These are phyloP conservation scores for Pyricularia sp. DNA, from an alignment of 2,329 filamentous ascomycete species.

Conservation along the genomic window DNA sequence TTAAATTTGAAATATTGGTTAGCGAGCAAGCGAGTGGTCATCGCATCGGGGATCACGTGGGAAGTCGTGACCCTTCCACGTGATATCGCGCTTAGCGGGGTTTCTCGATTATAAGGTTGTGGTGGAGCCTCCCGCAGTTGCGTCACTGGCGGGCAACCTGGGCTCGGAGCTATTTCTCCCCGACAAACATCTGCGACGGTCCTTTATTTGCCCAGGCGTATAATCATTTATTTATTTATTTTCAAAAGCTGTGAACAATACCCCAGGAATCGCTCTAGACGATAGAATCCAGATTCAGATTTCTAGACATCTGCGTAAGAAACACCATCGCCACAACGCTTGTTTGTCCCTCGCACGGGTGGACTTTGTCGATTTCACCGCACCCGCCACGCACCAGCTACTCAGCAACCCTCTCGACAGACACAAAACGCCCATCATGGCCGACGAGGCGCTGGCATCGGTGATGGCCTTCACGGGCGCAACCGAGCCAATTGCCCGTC, in stretches of 20 bases:
- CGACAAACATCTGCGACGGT: neutral
- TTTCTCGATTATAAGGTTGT: slow-evolving; percentile 19
- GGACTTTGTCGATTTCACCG: neutral
- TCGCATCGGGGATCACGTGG: neutral
- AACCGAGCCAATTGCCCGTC: slow-evolving; percentile 49
- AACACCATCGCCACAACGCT: neutral
- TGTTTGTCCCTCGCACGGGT: neutral
- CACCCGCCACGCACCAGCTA: neutral
- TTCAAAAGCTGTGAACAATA: neutral
- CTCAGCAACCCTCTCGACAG: neutral
- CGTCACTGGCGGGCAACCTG: slow-evolving; percentile 16
- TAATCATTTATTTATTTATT: neutral
- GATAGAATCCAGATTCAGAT: too few species aligned
- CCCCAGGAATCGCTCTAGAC: neutral
- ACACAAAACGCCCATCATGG: neutral
- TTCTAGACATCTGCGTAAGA: neutral
- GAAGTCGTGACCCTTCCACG: neutral
- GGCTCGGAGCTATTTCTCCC: neutral
- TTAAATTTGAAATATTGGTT: too few species aligned
- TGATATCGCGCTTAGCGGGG: neutral
- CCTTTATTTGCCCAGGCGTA: neutral
- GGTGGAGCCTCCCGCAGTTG: slow-evolving; percentile 10
- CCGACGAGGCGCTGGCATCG: slow-evolving; percentile 1
- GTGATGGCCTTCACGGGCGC: neutral
- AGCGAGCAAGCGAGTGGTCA: too few species aligned